phyloP scores from a whole-genome alignment of 306 rosid species.

The Fragaria vesca region DNA sequence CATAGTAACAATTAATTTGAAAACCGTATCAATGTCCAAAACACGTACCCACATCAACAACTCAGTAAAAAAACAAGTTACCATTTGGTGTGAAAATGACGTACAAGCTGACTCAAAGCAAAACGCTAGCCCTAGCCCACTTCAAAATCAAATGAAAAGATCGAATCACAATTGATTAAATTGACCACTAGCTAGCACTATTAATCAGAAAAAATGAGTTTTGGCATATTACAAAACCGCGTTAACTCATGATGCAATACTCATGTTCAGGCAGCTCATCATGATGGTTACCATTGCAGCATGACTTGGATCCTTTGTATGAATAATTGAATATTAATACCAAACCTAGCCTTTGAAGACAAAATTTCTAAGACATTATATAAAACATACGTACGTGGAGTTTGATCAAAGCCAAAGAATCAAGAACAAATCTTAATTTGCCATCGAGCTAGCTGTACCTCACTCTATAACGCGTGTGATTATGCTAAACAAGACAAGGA shows the following conservation, averaged over 20 bases:
- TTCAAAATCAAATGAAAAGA: too few species aligned
- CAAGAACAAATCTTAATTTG: constrained; percentile 16
- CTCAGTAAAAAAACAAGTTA: not conserved
- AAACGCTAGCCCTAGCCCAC: too few species aligned
- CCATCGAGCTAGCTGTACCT: constrained; percentile 15
- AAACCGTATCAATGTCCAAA: too few species aligned
- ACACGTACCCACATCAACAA: too few species aligned
- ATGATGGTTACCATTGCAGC: constrained; percentile 28
- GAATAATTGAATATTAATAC: constrained; percentile 14
- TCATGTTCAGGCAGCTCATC: constrained; percentile 35
- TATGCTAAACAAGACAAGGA: constrained; percentile 24
- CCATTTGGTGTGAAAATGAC: too few species aligned
- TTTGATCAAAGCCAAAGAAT: not conserved
- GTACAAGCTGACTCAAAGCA: too few species aligned
- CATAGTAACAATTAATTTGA: too few species aligned
- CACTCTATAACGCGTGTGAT: constrained; percentile 27
- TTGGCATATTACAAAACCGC: constrained; percentile 28
- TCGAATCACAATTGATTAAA: too few species aligned
- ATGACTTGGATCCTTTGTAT: not conserved
- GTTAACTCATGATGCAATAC: not conserved
- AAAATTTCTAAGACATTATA: not conserved
- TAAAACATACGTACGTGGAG: not conserved
- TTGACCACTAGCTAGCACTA: too few species aligned
- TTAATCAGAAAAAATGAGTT: not conserved
- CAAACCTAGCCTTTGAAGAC: not conserved